phyloP scores from a whole-genome alignment of 2,329 filamentous ascomycete genomes.

The Tricladium varicosporioides region DNA sequence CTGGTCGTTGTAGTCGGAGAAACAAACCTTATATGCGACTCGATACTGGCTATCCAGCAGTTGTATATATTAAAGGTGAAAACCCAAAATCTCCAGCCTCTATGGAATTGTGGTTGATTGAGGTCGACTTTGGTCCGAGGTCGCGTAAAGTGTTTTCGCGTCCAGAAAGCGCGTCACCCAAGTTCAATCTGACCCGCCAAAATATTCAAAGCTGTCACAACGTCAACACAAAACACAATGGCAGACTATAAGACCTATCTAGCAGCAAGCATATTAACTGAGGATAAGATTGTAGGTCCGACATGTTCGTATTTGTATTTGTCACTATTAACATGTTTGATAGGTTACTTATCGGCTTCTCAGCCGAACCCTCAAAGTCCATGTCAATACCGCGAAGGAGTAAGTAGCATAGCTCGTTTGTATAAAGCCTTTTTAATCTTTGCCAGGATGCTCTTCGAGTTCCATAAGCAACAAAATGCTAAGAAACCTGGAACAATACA shows the following conservation, averaged over 20 bases:
- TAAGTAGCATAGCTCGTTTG: conserved; percentile 37
- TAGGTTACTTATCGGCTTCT: conserved; percentile 86
- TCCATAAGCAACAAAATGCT: conserved; percentile 73
- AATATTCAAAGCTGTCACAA: conserved; percentile 1
- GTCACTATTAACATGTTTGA: conserved; percentile 11
- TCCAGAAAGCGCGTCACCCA: conserved; percentile 14
- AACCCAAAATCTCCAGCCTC: neutral
- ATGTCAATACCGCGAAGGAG: conserved; percentile 89
- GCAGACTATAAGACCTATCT: conserved; percentile 35
- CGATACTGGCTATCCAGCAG: neutral
- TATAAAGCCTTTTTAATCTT: conserved; percentile 10
- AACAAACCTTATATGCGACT: too few species aligned
- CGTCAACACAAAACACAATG: conserved; percentile 25
- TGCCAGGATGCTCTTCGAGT: conserved; percentile 82
- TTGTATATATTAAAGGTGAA: conserved; percentile 9
- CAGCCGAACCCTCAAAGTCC: conserved; percentile 77
- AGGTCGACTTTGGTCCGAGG: conserved; percentile 2
- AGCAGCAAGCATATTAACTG: conserved; percentile 34
- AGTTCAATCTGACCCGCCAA: conserved; percentile 2
- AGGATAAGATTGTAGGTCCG: conserved; percentile 32
- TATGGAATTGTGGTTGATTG: conserved; percentile 10
- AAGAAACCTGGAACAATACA: conserved; percentile 74
- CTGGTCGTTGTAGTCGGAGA: too few species aligned
- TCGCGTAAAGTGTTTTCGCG: conserved; percentile 30
- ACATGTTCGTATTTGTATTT: neutral